Conservation (phyloP, 371 early-diverging fungal species). For the Mucor irregularis region DNA sequence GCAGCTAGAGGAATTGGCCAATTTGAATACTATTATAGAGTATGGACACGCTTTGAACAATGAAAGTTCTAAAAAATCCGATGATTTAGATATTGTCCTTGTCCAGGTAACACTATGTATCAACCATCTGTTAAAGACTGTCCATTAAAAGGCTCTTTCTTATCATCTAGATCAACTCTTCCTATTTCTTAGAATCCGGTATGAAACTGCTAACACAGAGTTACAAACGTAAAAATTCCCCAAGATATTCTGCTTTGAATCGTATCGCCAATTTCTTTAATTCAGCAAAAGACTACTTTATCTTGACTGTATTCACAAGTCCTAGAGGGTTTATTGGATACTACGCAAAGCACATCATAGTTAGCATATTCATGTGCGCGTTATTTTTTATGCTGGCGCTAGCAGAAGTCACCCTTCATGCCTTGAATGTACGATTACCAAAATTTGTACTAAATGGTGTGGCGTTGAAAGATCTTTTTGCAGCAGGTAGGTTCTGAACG, state of each 20-base stretch:
- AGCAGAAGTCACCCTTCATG: slow-evolving; percentile 52
- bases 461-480: slow-evolving; percentile 63
- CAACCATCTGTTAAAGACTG: too few relatives aligned
- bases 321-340: slow-evolving; percentile 32
- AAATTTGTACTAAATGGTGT: slow-evolving; percentile 60
- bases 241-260: slow-evolving; percentile 2
- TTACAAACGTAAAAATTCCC: slow-evolving; percentile 26
- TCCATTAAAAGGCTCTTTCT: too few relatives aligned
- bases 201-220: slow-evolving; percentile 31
- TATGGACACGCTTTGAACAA: slow-evolving; percentile 22
- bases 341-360: slow-evolving; percentile 28
- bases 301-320: slow-evolving; percentile 19
- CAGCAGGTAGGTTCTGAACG: slow-evolving; percentile 46
- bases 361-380: slow-evolving; percentile 37
- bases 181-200: slow-evolving; percentile 50
- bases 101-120: slow-evolving; percentile 42
- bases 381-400: slow-evolving; percentile 46
- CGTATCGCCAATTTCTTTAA: neutral
- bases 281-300: slow-evolving; percentile 3
- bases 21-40: slow-evolving; percentile 22
- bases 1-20: slow-evolving; percentile 4
- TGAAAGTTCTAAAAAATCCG: slow-evolving; percentile 1
- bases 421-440: slow-evolving; percentile 57
- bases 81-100: slow-evolving; percentile 27
- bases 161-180: slow-evolving; percentile 56